Percentiles rank a stretch among this genome's conserved stretches.
These are phyloP conservation scores for Macadamia tetraphylla DNA, from an alignment of 164 flowering plant genomes.

Conservation along the genomic window DNA sequence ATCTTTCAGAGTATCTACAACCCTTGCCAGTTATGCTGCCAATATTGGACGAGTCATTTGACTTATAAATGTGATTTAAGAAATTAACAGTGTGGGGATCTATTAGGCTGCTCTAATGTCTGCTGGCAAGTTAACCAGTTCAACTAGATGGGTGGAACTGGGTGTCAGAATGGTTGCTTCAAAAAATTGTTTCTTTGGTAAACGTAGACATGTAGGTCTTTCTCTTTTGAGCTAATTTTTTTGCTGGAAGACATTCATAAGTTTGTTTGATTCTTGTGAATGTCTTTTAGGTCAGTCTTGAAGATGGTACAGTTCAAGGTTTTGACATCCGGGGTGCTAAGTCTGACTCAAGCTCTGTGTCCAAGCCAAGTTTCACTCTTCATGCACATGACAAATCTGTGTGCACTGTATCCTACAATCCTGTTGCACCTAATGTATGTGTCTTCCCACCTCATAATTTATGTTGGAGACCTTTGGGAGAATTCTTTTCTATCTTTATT, in stretches of 20 bases:
- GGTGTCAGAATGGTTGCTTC: too few species aligned
- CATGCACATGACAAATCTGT: conserved; percentile 98
- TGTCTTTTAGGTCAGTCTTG: conserved; percentile 68
- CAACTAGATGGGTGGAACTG: too few species aligned
- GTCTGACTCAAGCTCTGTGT: conserved; percentile 41
- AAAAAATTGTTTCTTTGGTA: too few species aligned
- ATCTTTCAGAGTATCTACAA: too few species aligned
- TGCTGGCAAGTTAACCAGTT: too few species aligned
- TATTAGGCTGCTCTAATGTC: too few species aligned
- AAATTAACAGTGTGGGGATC: too few species aligned
- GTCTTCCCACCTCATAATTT: not conserved
- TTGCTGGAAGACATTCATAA: not conserved
- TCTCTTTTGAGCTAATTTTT: not conserved
- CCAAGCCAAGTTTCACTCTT: conserved; percentile 66
- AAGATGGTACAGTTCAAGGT: conserved; percentile 77
- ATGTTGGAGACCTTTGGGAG: not conserved
- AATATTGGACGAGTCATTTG: too few species aligned
- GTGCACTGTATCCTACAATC: conserved; percentile 61
- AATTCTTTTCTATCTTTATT: not conserved
- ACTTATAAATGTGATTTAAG: too few species aligned
- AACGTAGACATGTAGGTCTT: not conserved
- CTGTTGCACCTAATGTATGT: conserved; percentile 58
- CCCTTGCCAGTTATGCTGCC: too few species aligned
- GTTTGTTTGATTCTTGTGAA: conserved; percentile 1
- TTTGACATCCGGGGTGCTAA: conserved; percentile 72